phyloP scores from a whole-genome alignment of 306 rosid genomes.

The Coriaria nepalensis region DNA sequence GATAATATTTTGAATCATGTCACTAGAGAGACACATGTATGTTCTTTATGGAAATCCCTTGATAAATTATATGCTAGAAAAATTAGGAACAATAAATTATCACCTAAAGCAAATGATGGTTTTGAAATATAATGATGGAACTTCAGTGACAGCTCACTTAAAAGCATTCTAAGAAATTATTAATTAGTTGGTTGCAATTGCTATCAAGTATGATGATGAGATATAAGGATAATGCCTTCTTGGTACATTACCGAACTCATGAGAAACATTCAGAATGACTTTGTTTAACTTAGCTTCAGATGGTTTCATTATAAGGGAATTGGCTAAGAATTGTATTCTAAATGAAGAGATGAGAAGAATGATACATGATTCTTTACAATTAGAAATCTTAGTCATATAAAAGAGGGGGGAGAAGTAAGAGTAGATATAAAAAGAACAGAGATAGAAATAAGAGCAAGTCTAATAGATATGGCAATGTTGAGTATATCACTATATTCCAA shows the following conservation, averaged over 20 bases:
- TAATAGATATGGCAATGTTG: not conserved
- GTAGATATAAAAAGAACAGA: not conserved
- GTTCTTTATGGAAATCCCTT: not conserved
- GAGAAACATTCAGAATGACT: not conserved
- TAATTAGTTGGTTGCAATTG: not conserved
- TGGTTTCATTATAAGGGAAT: too few relatives aligned
- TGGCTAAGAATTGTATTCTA: not conserved
- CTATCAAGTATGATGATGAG: not conserved
- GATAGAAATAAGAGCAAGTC: not conserved
- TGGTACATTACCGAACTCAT: not conserved
- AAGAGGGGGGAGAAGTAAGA: not conserved
- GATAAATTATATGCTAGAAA: not conserved
- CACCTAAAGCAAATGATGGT: not conserved
- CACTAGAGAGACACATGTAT: too few relatives aligned
- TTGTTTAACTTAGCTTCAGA: not conserved
- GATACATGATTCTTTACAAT: not conserved
- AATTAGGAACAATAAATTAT: not conserved
- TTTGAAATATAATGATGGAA: conserved; percentile 2
- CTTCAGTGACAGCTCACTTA: not conserved
- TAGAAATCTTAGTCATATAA: not conserved
- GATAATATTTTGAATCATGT: conserved; percentile 1
- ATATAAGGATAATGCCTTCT: not conserved
- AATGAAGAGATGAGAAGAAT: conserved; percentile 8
- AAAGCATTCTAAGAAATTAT: not conserved
- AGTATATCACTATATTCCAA: not conserved